phyloP scores from a whole-genome alignment of 495 filamentous ascomycete species.

The Penicillium bialowiezense region DNA sequence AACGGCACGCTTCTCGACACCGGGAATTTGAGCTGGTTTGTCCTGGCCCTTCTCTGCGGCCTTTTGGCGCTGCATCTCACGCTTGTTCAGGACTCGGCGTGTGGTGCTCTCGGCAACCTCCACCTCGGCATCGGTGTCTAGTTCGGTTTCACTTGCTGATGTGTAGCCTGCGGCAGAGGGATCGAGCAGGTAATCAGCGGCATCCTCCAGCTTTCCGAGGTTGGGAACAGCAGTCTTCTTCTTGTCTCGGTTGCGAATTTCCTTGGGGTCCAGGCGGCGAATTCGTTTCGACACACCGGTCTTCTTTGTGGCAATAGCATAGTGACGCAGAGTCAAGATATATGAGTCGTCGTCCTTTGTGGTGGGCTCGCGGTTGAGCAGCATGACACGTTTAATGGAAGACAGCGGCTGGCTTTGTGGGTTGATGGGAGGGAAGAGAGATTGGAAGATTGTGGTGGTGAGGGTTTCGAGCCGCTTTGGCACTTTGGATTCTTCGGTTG shows the following conservation, averaged over 20 bases:
- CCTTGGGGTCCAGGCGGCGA: conserved; percentile 83
- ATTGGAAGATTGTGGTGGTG: conserved; percentile 93
- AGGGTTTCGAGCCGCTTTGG: conserved; percentile 87
- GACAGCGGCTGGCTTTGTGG: conserved; percentile 84
- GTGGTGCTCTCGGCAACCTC: conserved; percentile 76
- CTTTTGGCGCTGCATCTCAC: conserved; percentile 54
- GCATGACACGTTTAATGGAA: conserved; percentile 83
- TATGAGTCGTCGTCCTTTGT: conserved; percentile 64
- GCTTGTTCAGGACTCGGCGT: conserved; percentile 65
- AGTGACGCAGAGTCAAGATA: conserved; percentile 88
- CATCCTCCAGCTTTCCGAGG: conserved; percentile 84
- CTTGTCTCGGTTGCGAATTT: conserved; percentile 62
- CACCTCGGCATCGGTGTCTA: conserved; percentile 93
- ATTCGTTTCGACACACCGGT: conserved; percentile 81
- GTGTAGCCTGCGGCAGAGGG: conserved; percentile 85
- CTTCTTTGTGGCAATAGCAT: conserved; percentile 85
- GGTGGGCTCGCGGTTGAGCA: conserved; percentile 74
- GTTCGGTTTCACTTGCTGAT: conserved; percentile 86
- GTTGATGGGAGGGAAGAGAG: conserved; percentile 92
- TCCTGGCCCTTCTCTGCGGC: conserved; percentile 38
- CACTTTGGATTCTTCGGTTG: conserved; percentile 56
- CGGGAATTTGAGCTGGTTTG: conserved; percentile 28
- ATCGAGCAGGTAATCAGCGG: conserved; percentile 90
- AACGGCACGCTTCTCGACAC: conserved; percentile 78
- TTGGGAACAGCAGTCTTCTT: conserved; percentile 74